Percentiles rank a stretch among this genome's conserved stretches.
These are phyloP conservation scores for Xenoacremonium recifei DNA, from an alignment of 2,329 filamentous ascomycete species.

Conservation along the genomic window DNA sequence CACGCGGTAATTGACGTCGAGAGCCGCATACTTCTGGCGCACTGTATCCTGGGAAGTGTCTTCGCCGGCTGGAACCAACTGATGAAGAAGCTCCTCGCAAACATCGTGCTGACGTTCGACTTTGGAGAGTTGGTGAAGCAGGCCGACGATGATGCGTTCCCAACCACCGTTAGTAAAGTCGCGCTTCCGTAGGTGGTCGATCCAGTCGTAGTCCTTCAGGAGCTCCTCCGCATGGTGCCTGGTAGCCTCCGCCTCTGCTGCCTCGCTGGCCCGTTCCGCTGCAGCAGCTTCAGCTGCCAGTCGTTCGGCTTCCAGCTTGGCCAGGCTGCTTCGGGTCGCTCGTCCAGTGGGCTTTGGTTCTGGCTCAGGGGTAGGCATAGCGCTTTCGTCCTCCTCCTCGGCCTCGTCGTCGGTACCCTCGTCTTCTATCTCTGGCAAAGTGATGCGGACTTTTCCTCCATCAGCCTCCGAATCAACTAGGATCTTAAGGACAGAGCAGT, in stretches of 20 bases:
- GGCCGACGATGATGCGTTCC: slow-evolving; percentile 84
- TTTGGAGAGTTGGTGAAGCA: slow-evolving; percentile 82
- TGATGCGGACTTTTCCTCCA: slow-evolving; percentile 76
- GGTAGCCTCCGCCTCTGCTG: slow-evolving; percentile 45
- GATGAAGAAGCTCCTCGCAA: slow-evolving; percentile 76
- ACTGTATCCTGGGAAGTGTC: slow-evolving; percentile 77
- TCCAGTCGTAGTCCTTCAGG: slow-evolving; percentile 75
- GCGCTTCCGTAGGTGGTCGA: slow-evolving; percentile 77
- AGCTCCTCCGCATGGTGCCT: slow-evolving; percentile 75
- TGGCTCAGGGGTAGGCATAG: slow-evolving; percentile 64
- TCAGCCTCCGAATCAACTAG: slow-evolving; percentile 74
- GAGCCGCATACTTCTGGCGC: slow-evolving; percentile 65
- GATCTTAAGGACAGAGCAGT: slow-evolving; percentile 87
- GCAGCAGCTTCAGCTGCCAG: slow-evolving; percentile 59
- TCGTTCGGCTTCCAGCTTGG: slow-evolving; percentile 74
- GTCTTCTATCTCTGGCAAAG: slow-evolving; percentile 71
- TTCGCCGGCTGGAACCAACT: slow-evolving; percentile 76
- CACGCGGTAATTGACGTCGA: slow-evolving; percentile 82
- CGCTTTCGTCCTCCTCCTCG: slow-evolving; percentile 54
- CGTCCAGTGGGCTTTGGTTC: slow-evolving; percentile 66
- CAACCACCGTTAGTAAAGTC: slow-evolving; percentile 88
- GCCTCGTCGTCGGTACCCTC: slow-evolving; percentile 68
- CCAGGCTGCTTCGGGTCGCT: slow-evolving; percentile 81
- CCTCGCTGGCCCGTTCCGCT: slow-evolving; percentile 47
- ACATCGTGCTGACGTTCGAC: slow-evolving; percentile 65